Evolutionary conservation across 306 rosid species (phyloP), one percentile per base, ranked within the genome.

Genomic region (Medicago ruthenica): DNA sequence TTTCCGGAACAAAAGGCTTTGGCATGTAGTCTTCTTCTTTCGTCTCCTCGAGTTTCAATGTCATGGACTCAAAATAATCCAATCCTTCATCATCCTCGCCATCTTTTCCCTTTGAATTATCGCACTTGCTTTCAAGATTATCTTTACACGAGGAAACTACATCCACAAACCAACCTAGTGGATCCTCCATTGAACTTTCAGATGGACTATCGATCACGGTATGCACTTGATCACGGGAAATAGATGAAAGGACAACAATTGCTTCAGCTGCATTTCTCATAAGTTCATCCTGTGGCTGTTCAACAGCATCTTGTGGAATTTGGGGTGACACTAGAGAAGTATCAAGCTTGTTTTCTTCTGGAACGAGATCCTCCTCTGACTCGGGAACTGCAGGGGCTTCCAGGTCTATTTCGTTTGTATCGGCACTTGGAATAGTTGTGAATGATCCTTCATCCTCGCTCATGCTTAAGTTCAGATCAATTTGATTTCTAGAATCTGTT

Each of bases 11-110:
- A 81, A 92, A 78, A 78, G 97, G 97, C 76, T 85, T 75, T 0
- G 99, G 99, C 97, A 92, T 92, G 89, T 95, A 92, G 74, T 95
- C 97, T 77, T 92, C 97, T 82, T 92, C 96, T 79, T 78, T 88
- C 37, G 85, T 89, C 73, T 90, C 93, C 4, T 40, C 57, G 68
- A 86, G 78, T 62, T 85, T 82, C 87, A 92, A 85, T 69, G 96
- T 92, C 97, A 92, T 88, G 62, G 76, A 64, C 78, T 95, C 98
- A 20, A 95, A 95, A 87, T 77, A 85, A 75, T 95, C 98, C 67
- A 78, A 55, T 73, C 45, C 84, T 70, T 88, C 91, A 4, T 78
- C 77, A 45, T 62, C 74, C 60, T 80, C 80, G 0, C 67, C 73
- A 22, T 83, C 82, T 63, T 74, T 84, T 57, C 21, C 83, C 68